phyloP scores from a whole-genome alignment of 169 alveolate genomes.

The Babesia ovata region DNA sequence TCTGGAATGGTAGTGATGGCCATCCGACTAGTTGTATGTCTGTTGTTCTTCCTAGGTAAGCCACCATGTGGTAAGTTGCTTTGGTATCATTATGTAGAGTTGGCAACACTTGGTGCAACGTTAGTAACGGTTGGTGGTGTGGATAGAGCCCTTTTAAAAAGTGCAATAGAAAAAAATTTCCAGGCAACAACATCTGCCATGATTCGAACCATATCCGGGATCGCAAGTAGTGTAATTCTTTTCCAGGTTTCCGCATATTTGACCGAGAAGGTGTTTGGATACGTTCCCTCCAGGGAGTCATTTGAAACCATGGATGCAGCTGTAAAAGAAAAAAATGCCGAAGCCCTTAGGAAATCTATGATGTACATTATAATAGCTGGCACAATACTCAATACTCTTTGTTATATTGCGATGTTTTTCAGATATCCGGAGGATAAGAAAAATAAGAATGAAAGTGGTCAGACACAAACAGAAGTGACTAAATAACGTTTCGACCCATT shows the following conservation, averaged over 20 bases:
- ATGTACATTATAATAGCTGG: slow-evolving; percentile 6
- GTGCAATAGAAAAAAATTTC: background rate
- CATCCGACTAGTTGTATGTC: background rate
- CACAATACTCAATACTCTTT: background rate
- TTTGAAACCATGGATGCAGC: background rate
- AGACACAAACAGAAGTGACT: too few relatives aligned
- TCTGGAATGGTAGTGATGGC: background rate
- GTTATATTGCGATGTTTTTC: slow-evolving; percentile 19
- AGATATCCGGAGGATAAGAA: slow-evolving; percentile 11
- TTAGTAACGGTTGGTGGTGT: slow-evolving; percentile 13
- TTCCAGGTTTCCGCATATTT: slow-evolving; percentile 5
- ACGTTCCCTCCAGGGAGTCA: slow-evolving; percentile 1
- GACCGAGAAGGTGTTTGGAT: slow-evolving; percentile 15
- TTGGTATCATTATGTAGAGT: slow-evolving; percentile 23
- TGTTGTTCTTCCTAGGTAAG: slow-evolving; percentile 14
- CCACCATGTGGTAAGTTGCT: background rate
- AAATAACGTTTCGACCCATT: too few relatives aligned
- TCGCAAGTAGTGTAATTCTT: background rate
- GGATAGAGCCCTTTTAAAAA: slow-evolving; percentile 1
- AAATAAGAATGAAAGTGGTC: too few relatives aligned
- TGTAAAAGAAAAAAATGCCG: background rate
- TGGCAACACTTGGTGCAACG: slow-evolving; percentile 2
- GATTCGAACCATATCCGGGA: slow-evolving; percentile 1
- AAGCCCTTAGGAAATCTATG: slow-evolving; percentile 15
- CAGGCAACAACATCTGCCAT: slow-evolving; percentile 8